These are phyloP conservation scores for Plasmodium ovale DNA, from an alignment of 169 alveolate genomes.

Conservation along the genomic window DNA sequence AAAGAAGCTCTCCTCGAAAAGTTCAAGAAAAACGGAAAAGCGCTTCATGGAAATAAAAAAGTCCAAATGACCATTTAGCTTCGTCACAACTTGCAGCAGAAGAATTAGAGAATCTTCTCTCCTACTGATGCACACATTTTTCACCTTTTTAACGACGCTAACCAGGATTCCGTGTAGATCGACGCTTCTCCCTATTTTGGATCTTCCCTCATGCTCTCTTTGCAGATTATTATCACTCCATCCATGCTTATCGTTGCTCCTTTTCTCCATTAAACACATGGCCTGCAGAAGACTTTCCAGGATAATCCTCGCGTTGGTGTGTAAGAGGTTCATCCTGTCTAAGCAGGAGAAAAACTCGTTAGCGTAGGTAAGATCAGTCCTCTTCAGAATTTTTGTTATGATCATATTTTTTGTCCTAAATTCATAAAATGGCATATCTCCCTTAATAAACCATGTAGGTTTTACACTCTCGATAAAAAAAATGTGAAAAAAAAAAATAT, in stretches of 20 bases:
- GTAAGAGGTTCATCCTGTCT: neutral
- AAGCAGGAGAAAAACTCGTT: slow-evolving; percentile 5
- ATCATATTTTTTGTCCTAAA: slow-evolving; percentile 20
- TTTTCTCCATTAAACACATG: neutral
- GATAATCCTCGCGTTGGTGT: slow-evolving; percentile 20
- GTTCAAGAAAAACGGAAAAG: slow-evolving; percentile 15
- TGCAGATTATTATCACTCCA: neutral
- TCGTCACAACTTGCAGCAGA: slow-evolving; percentile 6
- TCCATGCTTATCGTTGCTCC: neutral
- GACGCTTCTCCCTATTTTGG: neutral
- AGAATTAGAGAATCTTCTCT: slow-evolving; percentile 14
- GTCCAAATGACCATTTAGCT: neutral
- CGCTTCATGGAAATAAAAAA: slow-evolving; percentile 1
- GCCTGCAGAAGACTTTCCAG: slow-evolving; percentile 22
- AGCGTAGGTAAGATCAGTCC: neutral
- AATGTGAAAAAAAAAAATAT: slow-evolving; percentile 59
- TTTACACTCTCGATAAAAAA: slow-evolving; percentile 54
- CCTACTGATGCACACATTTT: slow-evolving; percentile 54
- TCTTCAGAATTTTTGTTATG: slow-evolving; percentile 54
- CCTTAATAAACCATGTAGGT: slow-evolving; percentile 70
- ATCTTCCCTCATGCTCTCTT: neutral
- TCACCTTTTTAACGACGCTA: slow-evolving; percentile 36
- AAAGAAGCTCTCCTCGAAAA: slow-evolving; percentile 47
- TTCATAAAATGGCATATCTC: slow-evolving; percentile 27
- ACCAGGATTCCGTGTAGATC: slow-evolving; percentile 16